Percentiles rank a stretch among this genome's conserved stretches.
These are phyloP conservation scores for Hypsizygus ulmarius DNA, from an alignment of 1,284 basidiomycete genomes.

Conservation along the genomic window DNA sequence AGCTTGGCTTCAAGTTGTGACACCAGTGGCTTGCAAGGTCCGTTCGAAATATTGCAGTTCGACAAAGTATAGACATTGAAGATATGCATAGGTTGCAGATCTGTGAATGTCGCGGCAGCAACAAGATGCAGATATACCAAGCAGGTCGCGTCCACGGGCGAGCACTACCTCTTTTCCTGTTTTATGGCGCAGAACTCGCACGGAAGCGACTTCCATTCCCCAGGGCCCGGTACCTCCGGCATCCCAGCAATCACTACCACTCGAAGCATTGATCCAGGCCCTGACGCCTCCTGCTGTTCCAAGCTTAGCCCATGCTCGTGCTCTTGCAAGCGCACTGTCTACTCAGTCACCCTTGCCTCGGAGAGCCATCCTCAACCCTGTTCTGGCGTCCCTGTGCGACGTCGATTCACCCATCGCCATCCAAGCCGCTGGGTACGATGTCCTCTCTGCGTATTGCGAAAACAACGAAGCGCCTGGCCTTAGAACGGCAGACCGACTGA, in stretches of 20 bases:
- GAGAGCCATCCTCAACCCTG: constrained; percentile 46
- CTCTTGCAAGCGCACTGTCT: constrained; percentile 40
- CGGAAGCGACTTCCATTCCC: constrained; percentile 18
- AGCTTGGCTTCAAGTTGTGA: not conserved
- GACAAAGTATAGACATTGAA: constrained; percentile 1
- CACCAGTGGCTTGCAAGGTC: constrained; percentile 4
- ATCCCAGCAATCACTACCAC: constrained; percentile 29
- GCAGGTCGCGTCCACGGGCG: constrained; percentile 30
- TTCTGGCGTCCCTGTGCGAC: constrained; percentile 58
- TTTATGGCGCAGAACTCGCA: constrained; percentile 31
- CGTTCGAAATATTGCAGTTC: constrained; percentile 1
- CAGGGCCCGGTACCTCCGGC: constrained; percentile 16
- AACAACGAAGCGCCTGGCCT: constrained; percentile 45
- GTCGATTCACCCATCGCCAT: constrained; percentile 48
- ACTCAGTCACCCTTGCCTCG: constrained; percentile 50
- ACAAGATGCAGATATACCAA: constrained; percentile 29
- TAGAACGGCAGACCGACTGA: constrained; percentile 53
- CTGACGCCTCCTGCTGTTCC: constrained; percentile 58
- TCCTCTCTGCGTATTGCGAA: constrained; percentile 65
- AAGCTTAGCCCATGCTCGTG: constrained; percentile 49
- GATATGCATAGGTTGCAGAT: constrained; percentile 1
- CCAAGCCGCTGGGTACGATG: constrained; percentile 67
- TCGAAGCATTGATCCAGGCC: constrained; percentile 48
- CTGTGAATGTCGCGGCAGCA: constrained; percentile 33
- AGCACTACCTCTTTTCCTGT: constrained; percentile 35